These are phyloP conservation scores for Debaryomycetaceae sp. DNA, from an alignment of 1,139 yeast species.

Conservation along the genomic window DNA sequence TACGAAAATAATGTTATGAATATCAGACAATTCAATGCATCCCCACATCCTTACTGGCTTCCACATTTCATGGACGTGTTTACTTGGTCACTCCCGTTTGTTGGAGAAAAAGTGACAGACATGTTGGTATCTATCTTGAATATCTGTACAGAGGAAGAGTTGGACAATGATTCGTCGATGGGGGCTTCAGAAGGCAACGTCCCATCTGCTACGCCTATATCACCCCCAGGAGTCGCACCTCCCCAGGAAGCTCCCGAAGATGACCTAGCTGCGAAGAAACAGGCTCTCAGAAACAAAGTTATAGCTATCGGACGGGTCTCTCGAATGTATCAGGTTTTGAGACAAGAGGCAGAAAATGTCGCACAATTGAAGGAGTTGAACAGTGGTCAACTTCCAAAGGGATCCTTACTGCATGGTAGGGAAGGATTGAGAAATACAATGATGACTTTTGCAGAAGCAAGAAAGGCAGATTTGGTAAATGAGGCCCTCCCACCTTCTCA, in stretches of 20 bases:
- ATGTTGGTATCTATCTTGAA: conserved; percentile 88
- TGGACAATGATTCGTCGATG: conserved; percentile 67
- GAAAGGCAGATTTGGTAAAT: conserved; percentile 73
- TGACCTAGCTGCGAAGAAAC: conserved; percentile 45
- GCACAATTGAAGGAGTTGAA: conserved; percentile 71
- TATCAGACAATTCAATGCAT: conserved; percentile 87
- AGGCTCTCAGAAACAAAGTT: conserved; percentile 80
- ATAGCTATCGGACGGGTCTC: conserved; percentile 94
- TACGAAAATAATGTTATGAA: conserved; percentile 93
- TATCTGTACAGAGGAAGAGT: conserved; percentile 93
- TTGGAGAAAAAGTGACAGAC: conserved; percentile 94
- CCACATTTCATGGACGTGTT: conserved; percentile 98
- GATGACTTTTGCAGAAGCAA: conserved; percentile 78
- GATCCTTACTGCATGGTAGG: conserved; percentile 78
- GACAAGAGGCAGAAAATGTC: conserved; percentile 89
- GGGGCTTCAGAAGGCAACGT: conserved; percentile 14
- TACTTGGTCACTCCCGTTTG: conserved; percentile 97
- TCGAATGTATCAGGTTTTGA: conserved; percentile 84
- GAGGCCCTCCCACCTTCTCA: conserved; percentile 87
- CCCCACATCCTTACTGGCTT: conserved; percentile 96
- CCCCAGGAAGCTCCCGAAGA: conserved; percentile 13
- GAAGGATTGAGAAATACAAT: conserved; percentile 76
- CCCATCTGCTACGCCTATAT: background rate
- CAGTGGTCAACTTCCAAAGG: conserved; percentile 74
- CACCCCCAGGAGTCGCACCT: background rate